Evolutionary conservation across 1,284 basidiomycete species (phyloP).

Genomic region (Fomitiporia mediterranea): DNA sequence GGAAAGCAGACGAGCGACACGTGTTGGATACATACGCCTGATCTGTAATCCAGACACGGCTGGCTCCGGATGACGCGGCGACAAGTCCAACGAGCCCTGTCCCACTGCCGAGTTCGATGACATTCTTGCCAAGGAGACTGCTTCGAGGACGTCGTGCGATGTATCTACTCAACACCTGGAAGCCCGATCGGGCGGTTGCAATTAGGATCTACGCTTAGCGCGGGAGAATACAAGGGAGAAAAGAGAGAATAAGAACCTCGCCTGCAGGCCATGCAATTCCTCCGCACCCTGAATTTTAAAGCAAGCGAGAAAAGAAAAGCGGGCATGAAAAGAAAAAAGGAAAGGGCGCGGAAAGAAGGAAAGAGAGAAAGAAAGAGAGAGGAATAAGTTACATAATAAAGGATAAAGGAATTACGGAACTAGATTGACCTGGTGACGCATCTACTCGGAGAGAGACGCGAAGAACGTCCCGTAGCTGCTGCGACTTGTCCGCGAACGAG

Average conservation of each 20-base stretch:
- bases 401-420: neutral
- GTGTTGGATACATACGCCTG: conserved; percentile 70
- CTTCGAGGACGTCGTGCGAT: conserved; percentile 51
- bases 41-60: conserved; percentile 77
- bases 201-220: conserved; percentile 6
- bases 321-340: neutral
- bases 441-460: conserved; percentile 11
- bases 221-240: conserved; percentile 4
- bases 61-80: conserved; percentile 62
- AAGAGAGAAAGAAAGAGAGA: neutral
- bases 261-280: conserved; percentile 92
- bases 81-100: conserved; percentile 89
- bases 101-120: conserved; percentile 85
- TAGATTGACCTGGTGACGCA: conserved; percentile 11
- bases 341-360: neutral
- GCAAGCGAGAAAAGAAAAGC: neutral
- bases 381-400: neutral
- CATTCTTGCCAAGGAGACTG: conserved; percentile 47
- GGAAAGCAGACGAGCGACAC: conserved; percentile 13
- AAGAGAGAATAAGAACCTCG: conserved; percentile 51
- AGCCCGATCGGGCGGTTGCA: conserved; percentile 16
- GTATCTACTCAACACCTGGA: conserved; percentile 73
- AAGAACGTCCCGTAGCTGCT: neutral
- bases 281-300: conserved; percentile 64
- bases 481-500: neutral